Percentiles rank a stretch among this genome's conserved stretches.
Conservation (phyloP, 2,329 filamentous ascomycete genomes). For the Aspergillus awamori region DNA sequence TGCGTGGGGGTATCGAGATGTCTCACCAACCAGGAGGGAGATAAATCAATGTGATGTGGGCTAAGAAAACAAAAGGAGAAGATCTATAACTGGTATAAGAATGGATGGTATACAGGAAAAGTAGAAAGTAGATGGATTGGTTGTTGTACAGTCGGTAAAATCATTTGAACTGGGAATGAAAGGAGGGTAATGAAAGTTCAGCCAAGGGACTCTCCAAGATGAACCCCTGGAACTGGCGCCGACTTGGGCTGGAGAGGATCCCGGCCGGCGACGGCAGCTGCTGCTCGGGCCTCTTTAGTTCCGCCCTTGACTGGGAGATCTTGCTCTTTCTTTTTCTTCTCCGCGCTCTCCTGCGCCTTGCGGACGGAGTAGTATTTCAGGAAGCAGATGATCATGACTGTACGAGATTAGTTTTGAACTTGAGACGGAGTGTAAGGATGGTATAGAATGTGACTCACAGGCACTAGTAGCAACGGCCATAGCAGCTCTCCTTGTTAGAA, state of each 20-base stretch:
- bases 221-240: conserved; percentile 20
- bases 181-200: conserved; percentile 18
- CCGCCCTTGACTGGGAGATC: conserved; percentile 32
- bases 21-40: background rate
- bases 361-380: conserved; percentile 49
- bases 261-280: conserved; percentile 8
- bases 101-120: background rate
- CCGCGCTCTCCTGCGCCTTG: conserved; percentile 38
- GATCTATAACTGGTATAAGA: background rate
- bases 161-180: background rate
- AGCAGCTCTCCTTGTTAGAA: conserved; percentile 68
- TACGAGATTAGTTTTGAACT: conserved; percentile 16
- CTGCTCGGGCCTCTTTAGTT: conserved; percentile 26
- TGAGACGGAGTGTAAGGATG: background rate
- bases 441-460: conserved; percentile 39
- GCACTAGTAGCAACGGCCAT: conserved; percentile 59
- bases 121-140: background rate
- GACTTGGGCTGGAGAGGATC: background rate
- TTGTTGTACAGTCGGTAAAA: background rate
- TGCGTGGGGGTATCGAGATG: background rate
- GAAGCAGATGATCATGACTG: conserved; percentile 53
- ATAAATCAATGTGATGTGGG: background rate
- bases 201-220: conserved; percentile 37
- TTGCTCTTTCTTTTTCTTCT: conserved; percentile 36
- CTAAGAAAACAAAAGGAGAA: background rate